Percentiles rank a stretch among this genome's conserved stretches.
Evolutionary conservation across 768 basidiomycete species (phyloP).

Genomic region (Lanmaoa rubissima): DNA sequence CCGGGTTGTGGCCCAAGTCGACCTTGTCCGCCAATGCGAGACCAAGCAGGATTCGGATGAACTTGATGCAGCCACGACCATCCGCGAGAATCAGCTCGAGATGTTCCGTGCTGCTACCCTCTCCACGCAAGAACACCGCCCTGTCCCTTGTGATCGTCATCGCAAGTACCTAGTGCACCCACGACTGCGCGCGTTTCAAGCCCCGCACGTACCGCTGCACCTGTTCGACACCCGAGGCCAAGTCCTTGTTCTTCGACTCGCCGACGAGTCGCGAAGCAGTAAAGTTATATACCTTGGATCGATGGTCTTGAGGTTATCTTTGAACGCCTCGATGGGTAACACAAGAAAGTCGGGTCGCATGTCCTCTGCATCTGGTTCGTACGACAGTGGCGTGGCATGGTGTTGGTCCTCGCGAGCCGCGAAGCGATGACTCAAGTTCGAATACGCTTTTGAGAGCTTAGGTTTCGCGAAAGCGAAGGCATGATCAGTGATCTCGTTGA

Average conservation of each 20-base stretch:
- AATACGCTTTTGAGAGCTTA: background rate
- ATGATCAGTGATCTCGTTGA: conserved; percentile 3
- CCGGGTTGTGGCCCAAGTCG: conserved; percentile 6
- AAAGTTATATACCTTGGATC: background rate
- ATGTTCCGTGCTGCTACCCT: conserved; percentile 12
- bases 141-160: conserved; percentile 2
- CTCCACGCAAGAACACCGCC: conserved; percentile 5
- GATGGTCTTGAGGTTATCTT: background rate
- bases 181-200: conserved; percentile 1
- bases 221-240: background rate
- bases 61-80: conserved; percentile 9
- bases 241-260: conserved; percentile 1
- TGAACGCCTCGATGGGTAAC: conserved; percentile 11
- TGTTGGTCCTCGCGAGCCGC: background rate
- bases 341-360: conserved; percentile 14
- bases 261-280: background rate
- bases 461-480: background rate
- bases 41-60: conserved; percentile 11
- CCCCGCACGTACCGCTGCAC: conserved; percentile 4
- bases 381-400: background rate
- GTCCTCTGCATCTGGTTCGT: conserved; percentile 1
- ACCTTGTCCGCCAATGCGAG: conserved; percentile 1
- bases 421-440: background rate
- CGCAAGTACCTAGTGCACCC: conserved; percentile 6
- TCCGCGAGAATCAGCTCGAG: conserved; percentile 1